A percentile compares a stretch with the other conserved stretches of the same genome.
phyloP scores from a whole-genome alignment of 2,329 filamentous ascomycete species.

The Neofusicoccum sp. region DNA sequence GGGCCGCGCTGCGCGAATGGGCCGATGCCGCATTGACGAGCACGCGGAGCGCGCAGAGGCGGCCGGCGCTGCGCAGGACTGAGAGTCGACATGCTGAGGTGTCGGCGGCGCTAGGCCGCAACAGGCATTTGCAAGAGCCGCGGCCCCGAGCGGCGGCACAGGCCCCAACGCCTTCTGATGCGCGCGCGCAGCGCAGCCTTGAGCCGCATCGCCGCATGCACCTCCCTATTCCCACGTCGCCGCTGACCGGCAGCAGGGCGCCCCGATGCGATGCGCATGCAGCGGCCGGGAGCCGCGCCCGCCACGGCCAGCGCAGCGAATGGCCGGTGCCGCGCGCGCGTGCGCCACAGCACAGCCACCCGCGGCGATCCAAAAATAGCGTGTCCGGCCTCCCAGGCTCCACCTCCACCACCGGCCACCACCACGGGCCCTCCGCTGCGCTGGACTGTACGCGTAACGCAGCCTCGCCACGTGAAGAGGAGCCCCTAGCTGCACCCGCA shows the following conservation, averaged over 20 bases:
- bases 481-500: background rate
- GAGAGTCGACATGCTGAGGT: background rate
- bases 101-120: background rate
- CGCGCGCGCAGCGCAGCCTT: background rate
- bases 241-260: background rate
- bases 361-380: background rate
- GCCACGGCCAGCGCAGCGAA: background rate
- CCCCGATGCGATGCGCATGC: background rate
- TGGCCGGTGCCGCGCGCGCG: background rate
- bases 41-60: background rate
- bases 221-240: background rate
- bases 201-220: background rate
- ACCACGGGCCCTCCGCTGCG: background rate
- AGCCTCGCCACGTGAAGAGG: slow-evolving; percentile 10
- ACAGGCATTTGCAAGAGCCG: background rate
- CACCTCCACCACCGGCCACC: background rate
- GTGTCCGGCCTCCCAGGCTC: background rate
- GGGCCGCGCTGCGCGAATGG: background rate
- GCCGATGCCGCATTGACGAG: background rate
- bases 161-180: background rate
- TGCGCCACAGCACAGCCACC: slow-evolving; percentile 11
- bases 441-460: background rate
- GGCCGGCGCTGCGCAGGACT: background rate
- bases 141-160: background rate
- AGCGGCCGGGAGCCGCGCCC: background rate